Percentiles rank a stretch among this genome's conserved stretches.
Conservation (phyloP, 352 stramenopile species). For the Globisporangium canariense region DNA sequence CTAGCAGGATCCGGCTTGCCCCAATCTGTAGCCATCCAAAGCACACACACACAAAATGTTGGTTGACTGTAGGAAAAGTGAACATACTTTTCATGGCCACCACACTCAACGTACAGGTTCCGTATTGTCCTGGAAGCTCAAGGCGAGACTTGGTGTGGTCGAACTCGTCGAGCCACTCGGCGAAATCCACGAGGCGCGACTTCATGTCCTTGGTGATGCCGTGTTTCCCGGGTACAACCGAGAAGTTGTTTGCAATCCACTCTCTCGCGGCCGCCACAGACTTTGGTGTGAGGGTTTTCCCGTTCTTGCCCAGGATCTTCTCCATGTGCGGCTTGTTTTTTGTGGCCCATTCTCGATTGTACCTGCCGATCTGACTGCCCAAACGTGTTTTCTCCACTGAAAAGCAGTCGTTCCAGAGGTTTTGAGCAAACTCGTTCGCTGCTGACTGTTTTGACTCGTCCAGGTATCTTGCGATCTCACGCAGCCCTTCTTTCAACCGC, state of each 20-base stretch:
- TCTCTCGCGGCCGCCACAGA: slow-evolving; percentile 50
- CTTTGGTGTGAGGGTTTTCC: slow-evolving; percentile 48
- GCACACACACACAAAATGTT: not conserved
- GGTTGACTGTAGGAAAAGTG: not conserved
- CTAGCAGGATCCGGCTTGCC: slow-evolving; percentile 59
- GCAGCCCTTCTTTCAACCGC: slow-evolving; percentile 73
- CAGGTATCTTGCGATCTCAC: slow-evolving; percentile 59
- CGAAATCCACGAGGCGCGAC: slow-evolving; percentile 72
- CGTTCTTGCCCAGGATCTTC: slow-evolving; percentile 69
- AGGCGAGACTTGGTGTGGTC: slow-evolving; percentile 62
- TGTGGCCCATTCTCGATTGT: slow-evolving; percentile 72
- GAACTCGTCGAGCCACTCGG: slow-evolving; percentile 84
- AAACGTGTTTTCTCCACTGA: slow-evolving; percentile 42
- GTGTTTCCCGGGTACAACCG: slow-evolving; percentile 59
- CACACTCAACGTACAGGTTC: slow-evolving; percentile 37
- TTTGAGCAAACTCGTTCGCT: slow-evolving; percentile 31
- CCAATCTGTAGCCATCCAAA: slow-evolving; percentile 43
- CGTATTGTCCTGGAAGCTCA: slow-evolving; percentile 83
- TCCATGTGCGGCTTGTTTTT: slow-evolving; percentile 58
- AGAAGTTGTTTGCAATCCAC: slow-evolving; percentile 73
- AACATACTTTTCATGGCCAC: not conserved
- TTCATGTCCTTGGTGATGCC: slow-evolving; percentile 85
- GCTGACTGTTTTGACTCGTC: slow-evolving; percentile 37
- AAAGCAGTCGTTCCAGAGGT: slow-evolving; percentile 69
- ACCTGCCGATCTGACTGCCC: slow-evolving; percentile 60